phyloP scores from a whole-genome alignment of 1,284 basidiomycete species.

The Ustilago shanxiensis region DNA sequence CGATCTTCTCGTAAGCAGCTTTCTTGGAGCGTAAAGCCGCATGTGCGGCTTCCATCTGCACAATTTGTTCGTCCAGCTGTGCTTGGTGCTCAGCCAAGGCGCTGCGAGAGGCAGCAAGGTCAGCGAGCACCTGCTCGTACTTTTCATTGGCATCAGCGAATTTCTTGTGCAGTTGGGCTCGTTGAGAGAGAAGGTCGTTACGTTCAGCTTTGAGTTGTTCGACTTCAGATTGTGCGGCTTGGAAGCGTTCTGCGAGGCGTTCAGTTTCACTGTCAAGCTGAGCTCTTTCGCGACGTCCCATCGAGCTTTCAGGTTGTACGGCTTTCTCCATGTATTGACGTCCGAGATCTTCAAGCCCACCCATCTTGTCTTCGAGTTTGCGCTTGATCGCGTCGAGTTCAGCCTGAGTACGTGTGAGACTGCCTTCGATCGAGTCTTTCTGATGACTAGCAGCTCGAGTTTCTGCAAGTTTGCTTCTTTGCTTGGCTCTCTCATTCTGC shows the following conservation, averaged over 20 bases:
- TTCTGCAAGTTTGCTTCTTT: slow-evolving; percentile 36
- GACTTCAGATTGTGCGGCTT: slow-evolving; percentile 41
- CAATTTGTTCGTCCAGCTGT: slow-evolving; percentile 61
- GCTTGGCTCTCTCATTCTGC: slow-evolving; percentile 38
- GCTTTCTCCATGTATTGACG: slow-evolving; percentile 36
- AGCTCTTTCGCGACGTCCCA: slow-evolving; percentile 15
- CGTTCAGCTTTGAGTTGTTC: slow-evolving; percentile 47
- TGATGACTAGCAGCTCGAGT: slow-evolving; percentile 30
- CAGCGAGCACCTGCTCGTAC: slow-evolving; percentile 40
- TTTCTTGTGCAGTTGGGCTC: slow-evolving; percentile 43
- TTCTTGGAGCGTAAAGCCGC: slow-evolving; percentile 43
- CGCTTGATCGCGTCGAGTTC: slow-evolving; percentile 45
- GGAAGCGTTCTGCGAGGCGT: slow-evolving; percentile 45
- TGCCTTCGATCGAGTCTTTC: slow-evolving; percentile 43
- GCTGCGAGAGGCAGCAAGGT: slow-evolving; percentile 34
- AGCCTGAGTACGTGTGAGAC: slow-evolving; percentile 35
- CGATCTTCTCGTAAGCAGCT: slow-evolving; percentile 33
- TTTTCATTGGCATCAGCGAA: slow-evolving; percentile 47
- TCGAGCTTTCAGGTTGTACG: slow-evolving; percentile 13
- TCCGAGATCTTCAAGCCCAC: slow-evolving; percentile 36
- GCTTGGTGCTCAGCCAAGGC: slow-evolving; percentile 51
- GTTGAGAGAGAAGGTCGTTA: slow-evolving; percentile 41
- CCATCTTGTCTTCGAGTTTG: slow-evolving; percentile 50
- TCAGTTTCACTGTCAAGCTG: slow-evolving; percentile 31
- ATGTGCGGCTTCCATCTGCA: slow-evolving; percentile 53